Evolutionary conservation across 768 basidiomycete species (phyloP).

Genomic region (Russula earlei): DNA sequence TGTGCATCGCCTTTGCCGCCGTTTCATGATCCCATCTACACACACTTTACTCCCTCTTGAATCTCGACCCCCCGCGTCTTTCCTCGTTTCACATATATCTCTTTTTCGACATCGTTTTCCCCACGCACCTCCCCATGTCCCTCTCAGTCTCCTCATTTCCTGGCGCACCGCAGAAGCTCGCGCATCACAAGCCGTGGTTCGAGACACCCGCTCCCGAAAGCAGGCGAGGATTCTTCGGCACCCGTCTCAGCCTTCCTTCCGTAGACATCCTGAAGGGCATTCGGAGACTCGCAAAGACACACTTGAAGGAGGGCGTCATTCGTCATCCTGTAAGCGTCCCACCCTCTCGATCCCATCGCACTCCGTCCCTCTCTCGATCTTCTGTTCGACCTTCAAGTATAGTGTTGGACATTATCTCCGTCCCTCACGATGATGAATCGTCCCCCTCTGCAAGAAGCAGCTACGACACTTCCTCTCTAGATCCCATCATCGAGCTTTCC

Average conservation of each 20-base stretch:
- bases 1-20: not conserved
- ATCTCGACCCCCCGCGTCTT: not conserved
- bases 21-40: not conserved
- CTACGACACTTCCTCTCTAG: not conserved
- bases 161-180: not conserved
- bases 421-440: not conserved
- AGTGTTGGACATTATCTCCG: not conserved
- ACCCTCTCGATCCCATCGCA: not conserved
- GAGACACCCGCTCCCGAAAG: not conserved
- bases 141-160: constrained; percentile 21
- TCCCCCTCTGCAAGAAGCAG: not conserved
- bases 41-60: not conserved
- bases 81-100: not conserved
- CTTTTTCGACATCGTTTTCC: not conserved
- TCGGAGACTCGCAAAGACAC: not conserved
- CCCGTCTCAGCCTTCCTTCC: not conserved
- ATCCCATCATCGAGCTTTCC: not conserved
- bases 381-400: not conserved
- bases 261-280: not conserved
- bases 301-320: not conserved
- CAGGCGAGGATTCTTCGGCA: constrained; percentile 1
- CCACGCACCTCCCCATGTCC: constrained; percentile 1
- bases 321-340: too few relatives aligned
- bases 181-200: not conserved
- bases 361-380: not conserved